Base-by-base conservation (phyloP, 306 rosid species). In the Cucurbita moschata region DNA sequence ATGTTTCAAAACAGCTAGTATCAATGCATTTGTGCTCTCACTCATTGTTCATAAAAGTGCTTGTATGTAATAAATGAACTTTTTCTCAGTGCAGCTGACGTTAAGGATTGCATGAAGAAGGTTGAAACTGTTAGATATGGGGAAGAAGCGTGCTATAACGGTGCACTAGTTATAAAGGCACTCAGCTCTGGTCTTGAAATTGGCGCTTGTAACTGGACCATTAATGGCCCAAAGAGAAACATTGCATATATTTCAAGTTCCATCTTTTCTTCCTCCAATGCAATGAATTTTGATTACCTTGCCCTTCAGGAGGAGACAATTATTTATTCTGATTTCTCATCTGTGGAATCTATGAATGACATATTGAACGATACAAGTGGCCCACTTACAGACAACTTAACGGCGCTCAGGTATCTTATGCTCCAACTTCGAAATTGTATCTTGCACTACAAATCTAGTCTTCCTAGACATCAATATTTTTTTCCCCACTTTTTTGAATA, bases 141-240 rank as follows among this genome's bases (percentile, higher is more conserved):
- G 0, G 94, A 90, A 77, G 96, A 88, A 80, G 79, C 61, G 53
- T 90, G 90, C 90, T 88, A 86, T 68, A 93, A 93, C 77, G 96
- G 97, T 59, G 80, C 85, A 72, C 78, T 93, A 78, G 76, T 80
- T 61, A 78, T 93, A 66, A 90, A 90, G 74, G 90, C 98, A 80
- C 85, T 85, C 83, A 88, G 98, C 85, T 88, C 96, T 3, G 98
- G 98, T 71, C 72, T 86, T 69, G 98, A 93, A 82, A 85, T 93
- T 73, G 97, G 98, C 26, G 70, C 88, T 81, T 93, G 94, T 87
- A 93, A 93, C 79, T 93, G 98, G 98, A 78, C 78, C 47, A 79
- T 93, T 54, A 75, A 79, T 80, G 79, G 89, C 77, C 93, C 93
- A 52, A 87, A 86, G 81, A 86, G 93, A 55, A 84, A 88, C 73